These are phyloP conservation scores for Crotalaria pallida DNA, from an alignment of 306 rosid species.

Conservation along the genomic window DNA sequence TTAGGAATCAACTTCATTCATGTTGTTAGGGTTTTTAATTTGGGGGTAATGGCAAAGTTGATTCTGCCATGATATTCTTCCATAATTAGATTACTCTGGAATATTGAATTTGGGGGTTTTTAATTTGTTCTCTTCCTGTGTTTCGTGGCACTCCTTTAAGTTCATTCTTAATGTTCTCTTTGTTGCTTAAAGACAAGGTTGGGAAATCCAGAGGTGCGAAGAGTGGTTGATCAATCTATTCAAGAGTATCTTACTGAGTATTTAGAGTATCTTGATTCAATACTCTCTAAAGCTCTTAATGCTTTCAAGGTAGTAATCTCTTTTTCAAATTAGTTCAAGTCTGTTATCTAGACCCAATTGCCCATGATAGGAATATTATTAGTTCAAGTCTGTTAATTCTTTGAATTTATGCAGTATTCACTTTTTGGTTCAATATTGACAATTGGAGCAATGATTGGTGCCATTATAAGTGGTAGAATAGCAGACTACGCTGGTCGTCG, in stretches of 20 bases:
- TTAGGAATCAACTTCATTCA: too few species aligned
- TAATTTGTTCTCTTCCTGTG: conserved; percentile 8
- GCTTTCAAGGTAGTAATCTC: conserved; percentile 71
- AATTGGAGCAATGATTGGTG: conserved; percentile 87
- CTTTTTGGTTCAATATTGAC: conserved; percentile 81
- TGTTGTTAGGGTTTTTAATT: too few species aligned
- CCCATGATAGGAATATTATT: neutral
- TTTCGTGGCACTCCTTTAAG: conserved; percentile 4
- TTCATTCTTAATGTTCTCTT: conserved; percentile 23
- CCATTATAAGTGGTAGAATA: conserved; percentile 57
- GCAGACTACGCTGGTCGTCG: conserved; percentile 75
- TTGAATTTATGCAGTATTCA: conserved; percentile 47
- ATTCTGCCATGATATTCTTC: too few species aligned
- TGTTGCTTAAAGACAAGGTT: conserved; percentile 72
- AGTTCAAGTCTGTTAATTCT: too few species aligned
- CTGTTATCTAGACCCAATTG: neutral
- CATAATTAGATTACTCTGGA: neutral
- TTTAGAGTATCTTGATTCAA: conserved; percentile 86
- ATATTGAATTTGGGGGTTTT: conserved; percentile 5
- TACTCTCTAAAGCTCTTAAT: conserved; percentile 86
- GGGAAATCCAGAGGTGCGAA: conserved; percentile 98
- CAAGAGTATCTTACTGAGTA: conserved; percentile 90
- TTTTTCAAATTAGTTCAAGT: neutral
- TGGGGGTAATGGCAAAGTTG: too few species aligned
- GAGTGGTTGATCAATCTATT: conserved; percentile 82